Evolutionary conservation across 257 asterid genomes (phyloP), one percentile per base, ranked within the genome.

Genomic region (Vinca minor): DNA sequence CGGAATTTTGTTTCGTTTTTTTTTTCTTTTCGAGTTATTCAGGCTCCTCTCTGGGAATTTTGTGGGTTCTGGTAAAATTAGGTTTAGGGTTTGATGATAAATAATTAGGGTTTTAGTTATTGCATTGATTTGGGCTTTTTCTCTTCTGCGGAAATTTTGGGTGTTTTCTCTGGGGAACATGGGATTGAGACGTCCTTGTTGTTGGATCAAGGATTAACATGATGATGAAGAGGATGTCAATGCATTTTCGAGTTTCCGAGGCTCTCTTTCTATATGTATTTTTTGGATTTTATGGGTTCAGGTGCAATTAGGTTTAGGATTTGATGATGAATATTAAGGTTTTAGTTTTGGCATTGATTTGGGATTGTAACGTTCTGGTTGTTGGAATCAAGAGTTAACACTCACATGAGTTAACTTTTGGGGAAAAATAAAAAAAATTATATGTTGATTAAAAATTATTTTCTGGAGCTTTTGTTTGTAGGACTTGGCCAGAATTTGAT

Each of bases 31-130:
- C 4, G 18, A 17, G 38, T 34, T n/a, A n/a, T n/a, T n/a, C n/a
- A n/a, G n/a, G n/a, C n/a, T n/a, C n/a, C 36, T 14, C 20, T 1
- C 7, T 31, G 36, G 35, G 53, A 25, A 29, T 46, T 45, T 14
- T 44, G n/a, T 56, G 39, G 39, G 18, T 53, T n/a, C 29, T 23
- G 62, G 46, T 23, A 12, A 21, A 45, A 42, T 6, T 48, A 23
- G 35, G 25, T n/a, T 32, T 39, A 53, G 69, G 69, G 59, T 62
- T 59, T 66, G 42, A 0, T 42, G 1, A 14, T 47, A 57, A 18
- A 39, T 42, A 3, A n/a, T 21, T 26, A 44, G 54, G 63, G 47
- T 39, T 73, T 41, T 29, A 32, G 23, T 41, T 35, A 23, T 42
- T n/a, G 21, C 53, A 23, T 62, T 26, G 13, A 7, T 31, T n/a